Evolutionary conservation across 78 protist species (phyloP).

Genomic region (Dictyostelium citrinum): DNA sequence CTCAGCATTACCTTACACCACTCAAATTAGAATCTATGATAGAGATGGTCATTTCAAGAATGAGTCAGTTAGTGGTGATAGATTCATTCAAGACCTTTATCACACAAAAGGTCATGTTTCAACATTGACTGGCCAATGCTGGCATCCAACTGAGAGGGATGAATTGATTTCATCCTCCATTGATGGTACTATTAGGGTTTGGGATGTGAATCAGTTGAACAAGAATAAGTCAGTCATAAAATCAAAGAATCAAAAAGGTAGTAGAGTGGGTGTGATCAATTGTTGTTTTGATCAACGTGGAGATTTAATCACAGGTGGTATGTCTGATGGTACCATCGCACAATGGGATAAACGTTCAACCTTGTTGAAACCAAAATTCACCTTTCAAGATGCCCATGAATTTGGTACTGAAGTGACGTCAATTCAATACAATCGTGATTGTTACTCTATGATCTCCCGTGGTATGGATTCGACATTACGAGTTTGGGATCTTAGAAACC

Average conservation of each 20-base stretch:
- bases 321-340: constrained; percentile 42
- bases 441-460: constrained; percentile 17
- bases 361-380: constrained; percentile 2
- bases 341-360: constrained; percentile 26
- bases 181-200: constrained; percentile 82
- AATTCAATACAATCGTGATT: constrained; percentile 54
- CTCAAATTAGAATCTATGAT: constrained; percentile 69
- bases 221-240: constrained; percentile 61
- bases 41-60: constrained; percentile 76
- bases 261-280: constrained; percentile 29
- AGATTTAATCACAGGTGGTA: constrained; percentile 47
- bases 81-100: constrained; percentile 75
- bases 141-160: constrained; percentile 56
- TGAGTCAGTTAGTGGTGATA: constrained; percentile 84
- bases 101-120: constrained; percentile 85
- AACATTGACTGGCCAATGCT: constrained; percentile 33
- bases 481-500: constrained; percentile 83
- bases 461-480: constrained; percentile 76
- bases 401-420: neutral
- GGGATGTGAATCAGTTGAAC: constrained; percentile 67
- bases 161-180: constrained; percentile 54
- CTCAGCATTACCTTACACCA: constrained; percentile 27
- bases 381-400: constrained; percentile 65
- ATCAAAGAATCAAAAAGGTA: constrained; percentile 28
- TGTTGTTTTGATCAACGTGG: constrained; percentile 54